Evolutionary conservation across 768 basidiomycete genomes (phyloP), one percentile per base, ranked within the genome.

Genomic region (Pleurotus platypus): DNA sequence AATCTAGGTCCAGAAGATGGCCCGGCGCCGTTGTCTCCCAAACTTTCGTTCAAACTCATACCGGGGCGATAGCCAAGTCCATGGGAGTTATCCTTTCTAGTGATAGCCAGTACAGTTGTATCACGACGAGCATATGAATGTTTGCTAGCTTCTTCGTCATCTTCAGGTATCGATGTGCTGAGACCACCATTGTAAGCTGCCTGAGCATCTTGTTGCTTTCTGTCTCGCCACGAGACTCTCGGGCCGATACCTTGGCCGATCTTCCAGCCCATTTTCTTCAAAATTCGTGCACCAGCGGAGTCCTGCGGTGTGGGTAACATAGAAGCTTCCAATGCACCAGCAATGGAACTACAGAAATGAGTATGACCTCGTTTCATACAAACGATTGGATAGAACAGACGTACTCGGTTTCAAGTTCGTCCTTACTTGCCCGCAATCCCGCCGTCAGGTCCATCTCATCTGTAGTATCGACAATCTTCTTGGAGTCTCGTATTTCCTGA

Each of bases 231-330:
- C 4, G 92, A 85, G 27, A 98, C 77, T 9, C 96, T 83, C 3
- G 95, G 94, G 0, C 96, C 97, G 16, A 98, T 85, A 11, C 96
- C 97, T 71, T 95, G 94, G 1, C 95, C 97, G 0, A 85, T 71
- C 42, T 88, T 78, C 96, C 97, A 98, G 0, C 97, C 96, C 89
- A 98, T 94, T 72, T 93, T 95, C 74, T 87, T 89, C 55, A 99
- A 79, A 5, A 98, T 84, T 37, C 85, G 84, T 2, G 90, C 87
- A 0, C 96, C 96, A 24, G 86, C 79, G 2, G 92, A 93, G 58
- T 93, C 87, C 20, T 85, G 82, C 0, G 91, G 81, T 1, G 90
- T 74, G 6, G 91, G 88, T 12, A 89, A 78, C 40, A 97, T 75
- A 0, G 89, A 78, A 1, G 79, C 72, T 61, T 85, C 82, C 6